Percentiles rank a stretch among this genome's conserved stretches.
Conservation (phyloP, 495 filamentous ascomycete genomes). For the Thermochaetoides thermophila region DNA sequence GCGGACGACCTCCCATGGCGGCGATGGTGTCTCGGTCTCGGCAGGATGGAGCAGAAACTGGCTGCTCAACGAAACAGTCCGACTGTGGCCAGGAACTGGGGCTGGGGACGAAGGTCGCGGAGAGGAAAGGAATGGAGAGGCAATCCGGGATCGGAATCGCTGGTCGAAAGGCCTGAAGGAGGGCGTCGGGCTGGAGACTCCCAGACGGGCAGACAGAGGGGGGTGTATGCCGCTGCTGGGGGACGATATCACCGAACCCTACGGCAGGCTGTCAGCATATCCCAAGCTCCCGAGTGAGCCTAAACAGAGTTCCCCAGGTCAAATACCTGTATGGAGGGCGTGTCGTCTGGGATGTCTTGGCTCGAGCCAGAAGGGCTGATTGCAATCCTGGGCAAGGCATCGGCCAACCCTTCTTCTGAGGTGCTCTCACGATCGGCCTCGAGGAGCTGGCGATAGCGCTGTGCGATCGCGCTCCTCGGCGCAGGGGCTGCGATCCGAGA, state of each 20-base stretch:
- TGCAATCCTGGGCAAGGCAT: conserved; percentile 22
- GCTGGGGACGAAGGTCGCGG: conserved; percentile 67
- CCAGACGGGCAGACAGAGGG: conserved; percentile 30
- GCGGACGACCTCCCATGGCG: conserved; percentile 90
- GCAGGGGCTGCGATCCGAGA: conserved; percentile 12
- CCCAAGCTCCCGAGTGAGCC: no score
- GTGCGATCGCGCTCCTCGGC: conserved; percentile 22
- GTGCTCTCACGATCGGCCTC: conserved; percentile 23
- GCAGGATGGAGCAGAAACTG: conserved; percentile 38
- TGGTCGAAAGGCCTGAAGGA: conserved; percentile 87
- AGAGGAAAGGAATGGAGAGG: conserved; percentile 38
- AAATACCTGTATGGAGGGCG: conserved; percentile 72
- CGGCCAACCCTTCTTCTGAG: conserved; percentile 33
- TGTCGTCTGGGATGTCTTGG: conserved; percentile 71
- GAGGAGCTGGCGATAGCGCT: conserved; percentile 32
- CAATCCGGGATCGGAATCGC: conserved; percentile 77
- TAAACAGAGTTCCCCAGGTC: not conserved
- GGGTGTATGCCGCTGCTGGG: conserved; percentile 46
- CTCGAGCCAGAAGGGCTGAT: conserved; percentile 36
- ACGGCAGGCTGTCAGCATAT: conserved; percentile 6
- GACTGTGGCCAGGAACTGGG: conserved; percentile 58
- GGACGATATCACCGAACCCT: conserved; percentile 77
- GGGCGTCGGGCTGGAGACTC: conserved; percentile 47
- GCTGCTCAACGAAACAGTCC: conserved; percentile 56
- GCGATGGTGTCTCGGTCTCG: conserved; percentile 50